Percentiles rank a stretch among this genome's conserved stretches.
phyloP scores from a whole-genome alignment of 495 filamentous ascomycete genomes.

The Diplogelasinospora grovesii region DNA sequence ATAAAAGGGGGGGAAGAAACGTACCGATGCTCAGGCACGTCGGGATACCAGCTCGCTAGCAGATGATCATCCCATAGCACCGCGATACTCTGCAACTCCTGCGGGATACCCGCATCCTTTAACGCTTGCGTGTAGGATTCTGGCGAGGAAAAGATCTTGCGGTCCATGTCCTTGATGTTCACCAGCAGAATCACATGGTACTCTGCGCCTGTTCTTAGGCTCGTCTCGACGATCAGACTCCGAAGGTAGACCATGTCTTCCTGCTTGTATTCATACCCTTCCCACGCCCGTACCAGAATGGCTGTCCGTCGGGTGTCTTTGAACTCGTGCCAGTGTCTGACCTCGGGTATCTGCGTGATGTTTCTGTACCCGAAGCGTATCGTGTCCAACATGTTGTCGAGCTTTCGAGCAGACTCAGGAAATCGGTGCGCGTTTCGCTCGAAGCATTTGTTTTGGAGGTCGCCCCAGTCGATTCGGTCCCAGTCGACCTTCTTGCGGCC shows the following conservation, averaged over 20 bases:
- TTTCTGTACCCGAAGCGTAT: slow-evolving; percentile 22
- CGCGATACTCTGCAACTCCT: slow-evolving; percentile 49
- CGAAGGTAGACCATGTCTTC: slow-evolving; percentile 43
- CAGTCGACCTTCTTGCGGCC: slow-evolving; percentile 58
- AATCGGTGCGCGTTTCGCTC: slow-evolving; percentile 62
- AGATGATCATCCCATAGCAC: slow-evolving; percentile 48
- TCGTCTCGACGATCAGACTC: slow-evolving; percentile 50
- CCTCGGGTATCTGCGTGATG: slow-evolving; percentile 13
- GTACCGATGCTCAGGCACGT: slow-evolving; percentile 28
- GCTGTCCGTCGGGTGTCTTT: slow-evolving; percentile 27
- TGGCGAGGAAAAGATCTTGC: slow-evolving; percentile 44
- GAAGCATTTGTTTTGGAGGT: slow-evolving; percentile 65
- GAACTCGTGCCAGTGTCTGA: slow-evolving; percentile 27
- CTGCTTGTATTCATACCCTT: slow-evolving; percentile 33
- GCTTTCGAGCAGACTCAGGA: slow-evolving; percentile 8
- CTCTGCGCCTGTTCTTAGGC: slow-evolving; percentile 49
- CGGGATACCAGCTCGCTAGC: slow-evolving; percentile 35
- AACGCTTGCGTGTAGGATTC: slow-evolving; percentile 45
- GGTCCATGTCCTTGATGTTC: slow-evolving; percentile 47
- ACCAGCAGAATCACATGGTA: slow-evolving; percentile 54
- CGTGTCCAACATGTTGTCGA: slow-evolving; percentile 17
- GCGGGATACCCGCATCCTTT: slow-evolving; percentile 41
- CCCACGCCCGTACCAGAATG: slow-evolving; percentile 37
- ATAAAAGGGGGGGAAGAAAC: not conserved
- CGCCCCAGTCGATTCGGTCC: slow-evolving; percentile 63